Conservation (phyloP, 2,329 filamentous ascomycete genomes). For the Tolypocladium ophioglossoides region DNA sequence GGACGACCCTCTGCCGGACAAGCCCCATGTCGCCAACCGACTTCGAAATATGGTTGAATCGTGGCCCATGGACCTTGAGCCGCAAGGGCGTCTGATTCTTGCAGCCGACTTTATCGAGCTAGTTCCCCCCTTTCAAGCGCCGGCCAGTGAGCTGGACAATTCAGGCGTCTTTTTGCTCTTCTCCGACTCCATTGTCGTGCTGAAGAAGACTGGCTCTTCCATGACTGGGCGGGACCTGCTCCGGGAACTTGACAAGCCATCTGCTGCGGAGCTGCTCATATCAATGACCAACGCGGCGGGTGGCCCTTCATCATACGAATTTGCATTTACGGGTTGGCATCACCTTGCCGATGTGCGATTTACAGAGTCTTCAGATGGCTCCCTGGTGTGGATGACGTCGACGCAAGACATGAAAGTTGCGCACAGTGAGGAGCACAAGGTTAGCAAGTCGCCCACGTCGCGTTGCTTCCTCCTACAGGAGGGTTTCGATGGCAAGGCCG, state of each 20-base stretch:
- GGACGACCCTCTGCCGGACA: slow-evolving; percentile 60
- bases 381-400: slow-evolving; percentile 57
- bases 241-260: slow-evolving; percentile 76
- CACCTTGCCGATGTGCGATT: slow-evolving; percentile 60
- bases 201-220: slow-evolving; percentile 57
- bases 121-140: slow-evolving; percentile 54
- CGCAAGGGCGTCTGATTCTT: slow-evolving; percentile 67
- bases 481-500: slow-evolving; percentile 65
- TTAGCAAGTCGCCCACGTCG: slow-evolving; percentile 41
- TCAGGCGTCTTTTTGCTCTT: slow-evolving; percentile 75
- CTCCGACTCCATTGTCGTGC: slow-evolving; percentile 66
- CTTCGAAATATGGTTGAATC: slow-evolving; percentile 66
- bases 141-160: slow-evolving; percentile 31
- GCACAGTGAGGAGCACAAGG: slow-evolving; percentile 29
- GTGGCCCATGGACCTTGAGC: slow-evolving; percentile 64
- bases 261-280: slow-evolving; percentile 49
- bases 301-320: slow-evolving; percentile 54
- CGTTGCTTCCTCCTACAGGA: slow-evolving; percentile 65
- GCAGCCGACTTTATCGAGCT: slow-evolving; percentile 74
- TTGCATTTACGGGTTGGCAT: slow-evolving; percentile 67
- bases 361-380: slow-evolving; percentile 57
- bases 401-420: slow-evolving; percentile 48
- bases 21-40: slow-evolving; percentile 62
- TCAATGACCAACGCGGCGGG: slow-evolving; percentile 54
- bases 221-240: slow-evolving; percentile 67